These are phyloP conservation scores for Ganoderma sinense DNA, from an alignment of 1,284 basidiomycete species.

Conservation along the genomic window DNA sequence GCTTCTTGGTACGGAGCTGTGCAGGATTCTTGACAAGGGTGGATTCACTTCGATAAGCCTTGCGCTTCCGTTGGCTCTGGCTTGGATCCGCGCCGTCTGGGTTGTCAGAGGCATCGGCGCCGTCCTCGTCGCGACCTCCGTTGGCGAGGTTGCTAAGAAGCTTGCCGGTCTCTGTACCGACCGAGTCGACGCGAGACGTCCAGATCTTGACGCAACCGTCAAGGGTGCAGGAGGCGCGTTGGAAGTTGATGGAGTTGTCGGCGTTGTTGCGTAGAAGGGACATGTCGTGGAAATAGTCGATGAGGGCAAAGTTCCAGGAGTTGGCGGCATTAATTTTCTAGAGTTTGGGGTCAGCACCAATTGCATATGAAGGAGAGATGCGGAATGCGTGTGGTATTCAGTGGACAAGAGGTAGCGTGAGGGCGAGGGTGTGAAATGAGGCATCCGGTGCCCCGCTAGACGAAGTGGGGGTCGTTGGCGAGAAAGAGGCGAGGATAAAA, in stretches of 20 bases:
- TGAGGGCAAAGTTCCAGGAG: constrained; percentile 97
- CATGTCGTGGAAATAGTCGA: constrained; percentile 99
- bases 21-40: constrained; percentile 87
- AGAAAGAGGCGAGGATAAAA: constrained; percentile 19
- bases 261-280: constrained; percentile 91
- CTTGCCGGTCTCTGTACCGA: constrained; percentile 97
- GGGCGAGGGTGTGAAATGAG: neutral
- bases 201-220: constrained; percentile 99
- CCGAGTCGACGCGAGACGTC: constrained; percentile 97
- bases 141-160: constrained; percentile 91
- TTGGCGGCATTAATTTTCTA: constrained; percentile 99
- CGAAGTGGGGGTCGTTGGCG: neutral
- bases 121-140: constrained; percentile 67
- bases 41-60: constrained; percentile 74
- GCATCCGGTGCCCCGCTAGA: neutral
- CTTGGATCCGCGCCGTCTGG: constrained; percentile 63
- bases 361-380: neutral
- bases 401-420: neutral
- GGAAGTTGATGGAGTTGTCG: constrained; percentile 98
- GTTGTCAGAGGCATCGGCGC: constrained; percentile 64
- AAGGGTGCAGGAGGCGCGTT: constrained; percentile 96
- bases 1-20: constrained; percentile 90
- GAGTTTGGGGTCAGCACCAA: constrained; percentile 14
- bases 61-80: constrained; percentile 62
- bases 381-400: neutral